phyloP scores from a whole-genome alignment of 768 basidiomycete species.

The Coprinellus micaceus region DNA sequence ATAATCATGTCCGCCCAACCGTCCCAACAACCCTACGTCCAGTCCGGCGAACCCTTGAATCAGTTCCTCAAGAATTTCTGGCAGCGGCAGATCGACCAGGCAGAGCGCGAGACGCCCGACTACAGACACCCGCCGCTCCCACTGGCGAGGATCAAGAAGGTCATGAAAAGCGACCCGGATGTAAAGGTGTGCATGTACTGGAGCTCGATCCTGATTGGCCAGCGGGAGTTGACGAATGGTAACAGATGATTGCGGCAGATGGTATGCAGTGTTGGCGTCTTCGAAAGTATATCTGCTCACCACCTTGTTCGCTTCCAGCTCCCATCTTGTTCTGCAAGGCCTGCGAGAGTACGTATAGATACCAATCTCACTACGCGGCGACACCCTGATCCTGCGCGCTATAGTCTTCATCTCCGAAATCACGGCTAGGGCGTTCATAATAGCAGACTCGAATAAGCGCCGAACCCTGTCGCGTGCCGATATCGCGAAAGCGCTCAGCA shows the following conservation, averaged over 20 bases:
- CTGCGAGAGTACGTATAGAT: constrained; percentile 76
- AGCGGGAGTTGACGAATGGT: constrained; percentile 10
- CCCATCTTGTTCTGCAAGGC: constrained; percentile 97
- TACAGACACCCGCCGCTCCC: constrained; percentile 86
- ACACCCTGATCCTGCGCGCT: not conserved
- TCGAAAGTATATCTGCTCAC: constrained; percentile 11
- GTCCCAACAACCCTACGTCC: constrained; percentile 58
- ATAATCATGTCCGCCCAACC: constrained; percentile 1
- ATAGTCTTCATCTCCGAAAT: constrained; percentile 97
- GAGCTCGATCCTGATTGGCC: constrained; percentile 8
- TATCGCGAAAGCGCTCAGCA: constrained; percentile 87
- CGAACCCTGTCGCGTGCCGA: constrained; percentile 93
- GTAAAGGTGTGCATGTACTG: constrained; percentile 71
- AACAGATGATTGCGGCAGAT: constrained; percentile 96
- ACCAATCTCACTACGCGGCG: not conserved
- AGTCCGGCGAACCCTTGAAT: constrained; percentile 81
- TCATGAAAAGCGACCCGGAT: constrained; percentile 97
- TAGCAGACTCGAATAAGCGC: constrained; percentile 93
- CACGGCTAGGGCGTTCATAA: constrained; percentile 91
- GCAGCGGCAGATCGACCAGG: constrained; percentile 82
- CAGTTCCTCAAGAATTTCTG: constrained; percentile 86
- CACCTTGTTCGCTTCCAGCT: constrained; percentile 40
- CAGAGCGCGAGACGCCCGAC: constrained; percentile 86
- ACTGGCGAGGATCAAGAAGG: constrained; percentile 95
- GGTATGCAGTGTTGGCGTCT: constrained; percentile 37